These are phyloP conservation scores for Penstemon barbatus DNA, from an alignment of 257 asterid species.

Conservation along the genomic window DNA sequence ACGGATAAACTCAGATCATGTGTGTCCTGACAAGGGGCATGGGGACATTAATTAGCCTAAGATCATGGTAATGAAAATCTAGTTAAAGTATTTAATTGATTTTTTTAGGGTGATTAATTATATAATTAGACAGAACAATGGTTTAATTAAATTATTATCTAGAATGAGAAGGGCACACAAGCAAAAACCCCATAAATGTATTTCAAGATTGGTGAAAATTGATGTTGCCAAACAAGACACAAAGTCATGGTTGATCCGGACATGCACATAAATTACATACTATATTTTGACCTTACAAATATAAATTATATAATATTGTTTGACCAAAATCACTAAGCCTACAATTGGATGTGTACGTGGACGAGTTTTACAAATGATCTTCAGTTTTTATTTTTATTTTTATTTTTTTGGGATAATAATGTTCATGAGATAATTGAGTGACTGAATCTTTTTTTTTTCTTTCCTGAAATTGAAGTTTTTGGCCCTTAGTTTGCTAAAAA, in stretches of 20 bases:
- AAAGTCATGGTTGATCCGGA: neutral
- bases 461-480: no score
- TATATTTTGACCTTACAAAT: no score
- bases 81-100: constrained; percentile 15
- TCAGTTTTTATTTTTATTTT: neutral
- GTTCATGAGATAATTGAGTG: neutral
- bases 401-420: neutral
- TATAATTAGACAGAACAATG: constrained; percentile 9
- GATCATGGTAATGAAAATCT: constrained; percentile 33
- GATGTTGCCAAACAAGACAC: neutral
- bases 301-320: constrained; percentile 31
- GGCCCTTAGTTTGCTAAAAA: no score
- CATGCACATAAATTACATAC: no score
- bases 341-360: constrained; percentile 19
- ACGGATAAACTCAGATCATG: neutral
- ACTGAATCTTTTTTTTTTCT: no score
- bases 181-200: constrained; percentile 26
- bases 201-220: constrained; percentile 32
- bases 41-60: constrained; percentile 41
- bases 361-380: constrained; percentile 29
- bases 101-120: neutral
- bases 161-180: constrained; percentile 22
- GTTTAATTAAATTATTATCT: constrained; percentile 11
- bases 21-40: constrained; percentile 27
- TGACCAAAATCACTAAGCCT: constrained; percentile 35